phyloP scores from a whole-genome alignment of 805 yeast species.

The Aciculoconidium aculeatum region DNA sequence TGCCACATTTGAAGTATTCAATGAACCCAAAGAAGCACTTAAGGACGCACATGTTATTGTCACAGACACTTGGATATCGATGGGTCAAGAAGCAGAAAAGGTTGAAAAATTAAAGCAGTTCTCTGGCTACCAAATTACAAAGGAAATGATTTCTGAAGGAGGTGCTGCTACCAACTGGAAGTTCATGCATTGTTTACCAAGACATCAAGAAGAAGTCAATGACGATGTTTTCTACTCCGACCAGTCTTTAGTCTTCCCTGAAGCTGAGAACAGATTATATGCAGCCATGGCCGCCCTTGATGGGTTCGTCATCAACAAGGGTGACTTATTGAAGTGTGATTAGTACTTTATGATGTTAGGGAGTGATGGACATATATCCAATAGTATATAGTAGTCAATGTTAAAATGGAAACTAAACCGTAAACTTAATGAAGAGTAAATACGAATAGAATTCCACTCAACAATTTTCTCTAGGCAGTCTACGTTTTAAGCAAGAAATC shows the following conservation, averaged over 20 bases:
- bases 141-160: constrained; percentile 53
- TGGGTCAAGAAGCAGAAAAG: constrained; percentile 92
- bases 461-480: no score
- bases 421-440: no score
- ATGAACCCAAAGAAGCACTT: constrained; percentile 74
- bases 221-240: constrained; percentile 89
- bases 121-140: constrained; percentile 78
- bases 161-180: constrained; percentile 64
- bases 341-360: no score
- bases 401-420: no score
- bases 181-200: constrained; percentile 97
- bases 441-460: no score
- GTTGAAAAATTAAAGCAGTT: constrained; percentile 70
- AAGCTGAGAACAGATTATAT: constrained; percentile 93
- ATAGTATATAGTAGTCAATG: no score
- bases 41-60: constrained; percentile 74
- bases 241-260: constrained; percentile 78
- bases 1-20: constrained; percentile 46
- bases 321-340: constrained; percentile 42
- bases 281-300: constrained; percentile 95
- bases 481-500: no score
- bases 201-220: constrained; percentile 89
- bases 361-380: no score
- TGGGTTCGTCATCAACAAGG: constrained; percentile 81
- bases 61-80: constrained; percentile 95